These are phyloP conservation scores for Colletotrichum sublineola DNA, from an alignment of 2,329 filamentous ascomycete genomes.

Conservation along the genomic window DNA sequence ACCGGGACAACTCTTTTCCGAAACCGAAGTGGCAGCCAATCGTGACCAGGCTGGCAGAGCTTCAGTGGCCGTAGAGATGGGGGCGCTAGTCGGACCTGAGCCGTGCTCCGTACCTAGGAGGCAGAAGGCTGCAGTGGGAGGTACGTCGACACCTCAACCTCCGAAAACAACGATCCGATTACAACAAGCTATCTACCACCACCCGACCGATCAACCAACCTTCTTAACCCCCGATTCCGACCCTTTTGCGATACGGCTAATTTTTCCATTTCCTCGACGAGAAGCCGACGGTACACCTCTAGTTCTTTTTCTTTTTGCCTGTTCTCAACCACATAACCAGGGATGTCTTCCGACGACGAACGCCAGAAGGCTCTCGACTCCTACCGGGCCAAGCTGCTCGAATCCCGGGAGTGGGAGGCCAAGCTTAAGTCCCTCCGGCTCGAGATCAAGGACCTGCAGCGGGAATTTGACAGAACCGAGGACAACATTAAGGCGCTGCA, in stretches of 20 bases:
- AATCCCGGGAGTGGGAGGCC: conserved; percentile 98
- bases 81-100: conserved; percentile 33
- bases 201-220: conserved; percentile 10
- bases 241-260: neutral
- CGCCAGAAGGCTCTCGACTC: conserved; percentile 79
- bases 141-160: conserved; percentile 40
- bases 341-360: conserved; percentile 69
- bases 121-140: conserved; percentile 40
- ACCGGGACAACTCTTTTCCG: conserved; percentile 5
- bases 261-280: conserved; percentile 8
- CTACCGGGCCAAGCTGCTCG: conserved; percentile 86
- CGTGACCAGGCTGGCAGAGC: conserved; percentile 22
- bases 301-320: neutral
- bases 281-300: neutral
- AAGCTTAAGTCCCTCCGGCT: conserved; percentile 95
- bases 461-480: conserved; percentile 96
- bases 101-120: conserved; percentile 27
- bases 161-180: conserved; percentile 41
- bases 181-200: conserved; percentile 36
- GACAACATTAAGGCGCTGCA: conserved; percentile 99
- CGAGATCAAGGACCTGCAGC: conserved; percentile 95
- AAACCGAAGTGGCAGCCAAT: neutral
- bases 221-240: conserved; percentile 8
- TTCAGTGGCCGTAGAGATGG: conserved; percentile 31
- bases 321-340: conserved; percentile 17